These are phyloP conservation scores for Tetragonia tetragonoides DNA, from an alignment of 148 eudicot genomes.

Conservation along the genomic window DNA sequence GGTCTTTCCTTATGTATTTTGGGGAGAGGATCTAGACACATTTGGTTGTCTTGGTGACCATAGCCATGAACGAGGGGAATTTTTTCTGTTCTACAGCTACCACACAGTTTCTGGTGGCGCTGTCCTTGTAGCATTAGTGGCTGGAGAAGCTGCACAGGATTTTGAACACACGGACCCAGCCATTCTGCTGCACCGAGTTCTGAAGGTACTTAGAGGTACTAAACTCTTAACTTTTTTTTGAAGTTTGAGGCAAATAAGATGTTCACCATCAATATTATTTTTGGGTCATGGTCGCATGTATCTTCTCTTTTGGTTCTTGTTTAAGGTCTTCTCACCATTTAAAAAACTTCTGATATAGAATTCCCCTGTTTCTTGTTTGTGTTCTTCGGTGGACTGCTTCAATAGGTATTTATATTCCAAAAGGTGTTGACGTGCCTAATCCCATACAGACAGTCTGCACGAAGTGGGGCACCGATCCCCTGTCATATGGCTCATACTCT, in stretches of 20 bases:
- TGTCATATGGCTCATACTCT: constrained; percentile 88
- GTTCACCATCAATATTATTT: not conserved
- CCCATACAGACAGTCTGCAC: constrained; percentile 82
- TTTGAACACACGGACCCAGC: constrained; percentile 69
- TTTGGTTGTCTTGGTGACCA: constrained; percentile 70
- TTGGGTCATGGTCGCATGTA: too few species aligned
- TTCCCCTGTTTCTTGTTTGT: not conserved
- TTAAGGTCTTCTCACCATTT: not conserved
- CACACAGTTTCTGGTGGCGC: constrained; percentile 94
- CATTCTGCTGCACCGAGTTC: constrained; percentile 60
- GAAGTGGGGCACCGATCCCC: constrained; percentile 82
- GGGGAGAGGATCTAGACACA: constrained; percentile 95
- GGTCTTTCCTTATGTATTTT: constrained; percentile 76
- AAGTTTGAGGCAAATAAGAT: not conserved
- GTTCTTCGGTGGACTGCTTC: constrained; percentile 13
- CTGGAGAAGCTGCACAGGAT: constrained; percentile 78
- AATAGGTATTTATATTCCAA: constrained; percentile 75
- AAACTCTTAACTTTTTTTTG: not conserved
- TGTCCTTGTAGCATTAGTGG: constrained; percentile 75
- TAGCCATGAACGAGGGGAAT: constrained; percentile 68
- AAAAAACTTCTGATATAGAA: constrained; percentile 1
- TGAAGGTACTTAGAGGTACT: constrained; percentile 81
- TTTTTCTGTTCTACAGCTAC: constrained; percentile 82
- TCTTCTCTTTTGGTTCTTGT: not conserved
- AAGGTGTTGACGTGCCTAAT: constrained; percentile 76